phyloP scores from a whole-genome alignment of 1,284 basidiomycete genomes.

The Ustilago esculenta region DNA sequence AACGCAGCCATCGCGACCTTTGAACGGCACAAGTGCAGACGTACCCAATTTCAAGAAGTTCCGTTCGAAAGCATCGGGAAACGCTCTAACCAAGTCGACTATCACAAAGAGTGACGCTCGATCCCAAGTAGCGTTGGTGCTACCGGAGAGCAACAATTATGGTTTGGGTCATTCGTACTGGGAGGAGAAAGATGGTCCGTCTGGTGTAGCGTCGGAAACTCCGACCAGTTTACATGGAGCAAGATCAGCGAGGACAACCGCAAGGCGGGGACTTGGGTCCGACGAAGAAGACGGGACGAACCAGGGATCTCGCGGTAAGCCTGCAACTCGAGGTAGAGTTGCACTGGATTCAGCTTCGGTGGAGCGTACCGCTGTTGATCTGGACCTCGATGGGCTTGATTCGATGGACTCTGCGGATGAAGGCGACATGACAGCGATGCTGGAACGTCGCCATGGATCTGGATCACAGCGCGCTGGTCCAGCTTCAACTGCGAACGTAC shows the following conservation, averaged over 20 bases:
- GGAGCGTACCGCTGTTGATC: conserved; percentile 14
- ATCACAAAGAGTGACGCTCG: background rate
- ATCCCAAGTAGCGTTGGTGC: conserved; percentile 19
- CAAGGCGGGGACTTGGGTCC: background rate
- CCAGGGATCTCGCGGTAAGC: background rate
- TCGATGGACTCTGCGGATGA: conserved; percentile 36
- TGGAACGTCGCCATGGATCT: conserved; percentile 17
- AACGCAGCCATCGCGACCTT: background rate
- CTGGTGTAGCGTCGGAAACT: background rate
- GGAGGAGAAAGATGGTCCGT: conserved; percentile 9
- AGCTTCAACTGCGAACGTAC: background rate
- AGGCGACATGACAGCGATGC: conserved; percentile 34
- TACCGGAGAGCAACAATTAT: conserved; percentile 39
- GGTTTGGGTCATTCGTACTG: conserved; percentile 35
- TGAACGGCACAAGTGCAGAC: background rate
- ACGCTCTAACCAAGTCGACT: background rate
- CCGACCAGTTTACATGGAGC: background rate
- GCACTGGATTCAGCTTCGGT: conserved; percentile 22
- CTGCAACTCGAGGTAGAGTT: conserved; percentile 3
- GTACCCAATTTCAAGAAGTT: conserved; percentile 49
- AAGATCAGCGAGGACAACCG: background rate
- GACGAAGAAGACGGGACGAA: conserved; percentile 12
- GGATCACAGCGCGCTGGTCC: conserved; percentile 5
- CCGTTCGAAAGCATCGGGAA: conserved; percentile 11
- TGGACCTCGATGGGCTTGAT: conserved; percentile 27